These are phyloP conservation scores for Vicia villosa DNA, from an alignment of 306 rosid species.

Conservation along the genomic window DNA sequence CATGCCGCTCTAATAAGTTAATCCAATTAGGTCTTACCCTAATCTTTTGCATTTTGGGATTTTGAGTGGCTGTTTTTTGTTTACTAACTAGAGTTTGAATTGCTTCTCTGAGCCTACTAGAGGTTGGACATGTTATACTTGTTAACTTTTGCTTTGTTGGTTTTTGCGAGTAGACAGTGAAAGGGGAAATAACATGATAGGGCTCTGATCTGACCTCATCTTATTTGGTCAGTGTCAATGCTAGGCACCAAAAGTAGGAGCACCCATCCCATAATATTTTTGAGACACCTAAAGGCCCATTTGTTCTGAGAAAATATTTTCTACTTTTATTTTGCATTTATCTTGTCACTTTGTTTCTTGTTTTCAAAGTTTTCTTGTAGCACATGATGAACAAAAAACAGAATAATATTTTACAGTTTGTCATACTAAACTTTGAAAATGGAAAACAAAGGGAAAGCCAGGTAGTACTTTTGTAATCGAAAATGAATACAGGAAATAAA, in stretches of 20 bases:
- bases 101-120: neutral
- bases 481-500: neutral
- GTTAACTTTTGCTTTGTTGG: constrained; percentile 4
- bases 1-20: neutral
- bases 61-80: constrained; percentile 11
- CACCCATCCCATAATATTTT: neutral
- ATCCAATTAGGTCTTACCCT: neutral
- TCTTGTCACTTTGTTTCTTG: neutral
- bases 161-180: constrained; percentile 3
- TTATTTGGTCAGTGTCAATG: constrained; percentile 9
- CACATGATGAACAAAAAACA: neutral
- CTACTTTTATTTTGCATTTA: neutral
- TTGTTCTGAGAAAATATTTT: neutral
- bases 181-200: constrained; percentile 5
- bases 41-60: constrained; percentile 2
- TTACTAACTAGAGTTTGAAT: constrained; percentile 1
- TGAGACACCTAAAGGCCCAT: neutral
- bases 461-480: neutral
- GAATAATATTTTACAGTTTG: neutral
- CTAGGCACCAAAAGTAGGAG: neutral
- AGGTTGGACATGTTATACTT: neutral
- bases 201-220: neutral
- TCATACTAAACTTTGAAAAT: neutral
- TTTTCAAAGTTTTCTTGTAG: neutral
- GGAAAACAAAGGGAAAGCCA: neutral